Evolutionary conservation across 176 grass and related monocot species (phyloP).

Genomic region (Triticum turgidum): DNA sequence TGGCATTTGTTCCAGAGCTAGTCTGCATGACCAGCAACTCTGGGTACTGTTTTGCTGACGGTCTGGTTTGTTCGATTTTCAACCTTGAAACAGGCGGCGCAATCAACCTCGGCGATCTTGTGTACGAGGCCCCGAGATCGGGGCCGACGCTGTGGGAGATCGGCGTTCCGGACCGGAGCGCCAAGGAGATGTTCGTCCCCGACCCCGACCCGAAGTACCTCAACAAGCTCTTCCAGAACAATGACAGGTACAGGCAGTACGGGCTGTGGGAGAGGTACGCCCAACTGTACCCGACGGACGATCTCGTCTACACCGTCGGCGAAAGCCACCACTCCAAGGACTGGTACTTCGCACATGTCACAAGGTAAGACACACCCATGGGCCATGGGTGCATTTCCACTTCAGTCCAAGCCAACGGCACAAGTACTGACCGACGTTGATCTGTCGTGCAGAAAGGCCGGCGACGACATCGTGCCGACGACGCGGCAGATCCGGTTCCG

Average conservation of each 20-base stretch:
- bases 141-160: constrained; percentile 81
- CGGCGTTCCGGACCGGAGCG: constrained; percentile 64
- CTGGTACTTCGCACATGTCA: constrained; percentile 85
- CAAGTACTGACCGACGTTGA: too few relatives aligned
- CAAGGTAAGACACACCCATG: constrained; percentile 34
- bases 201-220: constrained; percentile 42
- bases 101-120: constrained; percentile 46
- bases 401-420: neutral
- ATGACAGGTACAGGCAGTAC: constrained; percentile 74
- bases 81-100: neutral
- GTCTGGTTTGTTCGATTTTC: neutral
- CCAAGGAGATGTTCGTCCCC: constrained; percentile 72
- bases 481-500: constrained; percentile 49
- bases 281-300: constrained; percentile 47
- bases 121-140: constrained; percentile 59
- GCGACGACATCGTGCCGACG: constrained; percentile 6
- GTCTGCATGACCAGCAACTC: too few relatives aligned
- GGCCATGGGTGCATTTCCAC: neutral
- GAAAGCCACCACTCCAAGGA: constrained; percentile 55
- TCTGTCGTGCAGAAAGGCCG: constrained; percentile 27
- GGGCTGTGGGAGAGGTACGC: constrained; percentile 78
- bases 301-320: constrained; percentile 55
- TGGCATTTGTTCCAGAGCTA: too few relatives aligned
- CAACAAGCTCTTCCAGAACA: constrained; percentile 45
- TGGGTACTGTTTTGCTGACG: neutral